Conservation (phyloP, 2,329 filamentous ascomycete species). For the Diaporthe ampelina region DNA sequence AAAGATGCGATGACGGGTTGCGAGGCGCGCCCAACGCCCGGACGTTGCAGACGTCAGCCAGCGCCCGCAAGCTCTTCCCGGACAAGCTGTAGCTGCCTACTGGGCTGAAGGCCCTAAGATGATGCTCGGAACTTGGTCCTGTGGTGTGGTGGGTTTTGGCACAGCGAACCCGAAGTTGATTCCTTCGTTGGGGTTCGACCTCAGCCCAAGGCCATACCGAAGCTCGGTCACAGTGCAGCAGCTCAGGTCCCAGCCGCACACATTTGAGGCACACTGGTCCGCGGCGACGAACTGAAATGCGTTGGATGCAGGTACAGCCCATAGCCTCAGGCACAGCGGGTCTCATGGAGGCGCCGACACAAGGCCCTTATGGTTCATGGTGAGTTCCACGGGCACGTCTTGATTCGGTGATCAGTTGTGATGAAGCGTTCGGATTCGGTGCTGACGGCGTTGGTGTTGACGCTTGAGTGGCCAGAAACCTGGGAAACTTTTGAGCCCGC, state of each 20-base stretch:
- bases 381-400: constrained; percentile 4
- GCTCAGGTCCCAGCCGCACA: constrained; percentile 6
- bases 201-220: neutral
- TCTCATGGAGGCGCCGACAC: constrained; percentile 16
- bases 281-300: constrained; percentile 32
- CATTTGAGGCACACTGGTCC: neutral
- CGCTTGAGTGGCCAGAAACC: constrained; percentile 13
- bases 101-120: constrained; percentile 11
- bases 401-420: constrained; percentile 20
- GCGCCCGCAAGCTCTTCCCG: constrained; percentile 36
- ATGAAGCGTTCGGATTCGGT: constrained; percentile 29
- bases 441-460: constrained; percentile 13
- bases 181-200: constrained; percentile 7
- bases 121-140: constrained; percentile 9
- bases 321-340: constrained; percentile 29
- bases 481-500: constrained; percentile 24
- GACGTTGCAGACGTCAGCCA: constrained; percentile 32
- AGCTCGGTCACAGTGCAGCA: constrained; percentile 1
- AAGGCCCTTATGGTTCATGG: constrained; percentile 30
- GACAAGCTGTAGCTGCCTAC: constrained; percentile 23
- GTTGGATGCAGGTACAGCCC: constrained; percentile 39
- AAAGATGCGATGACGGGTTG: constrained; percentile 32
- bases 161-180: neutral
- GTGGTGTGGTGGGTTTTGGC: neutral
- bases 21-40: constrained; percentile 30